phyloP scores from a whole-genome alignment of 2,329 filamentous ascomycete species.

The Bipolaris zeicola region DNA sequence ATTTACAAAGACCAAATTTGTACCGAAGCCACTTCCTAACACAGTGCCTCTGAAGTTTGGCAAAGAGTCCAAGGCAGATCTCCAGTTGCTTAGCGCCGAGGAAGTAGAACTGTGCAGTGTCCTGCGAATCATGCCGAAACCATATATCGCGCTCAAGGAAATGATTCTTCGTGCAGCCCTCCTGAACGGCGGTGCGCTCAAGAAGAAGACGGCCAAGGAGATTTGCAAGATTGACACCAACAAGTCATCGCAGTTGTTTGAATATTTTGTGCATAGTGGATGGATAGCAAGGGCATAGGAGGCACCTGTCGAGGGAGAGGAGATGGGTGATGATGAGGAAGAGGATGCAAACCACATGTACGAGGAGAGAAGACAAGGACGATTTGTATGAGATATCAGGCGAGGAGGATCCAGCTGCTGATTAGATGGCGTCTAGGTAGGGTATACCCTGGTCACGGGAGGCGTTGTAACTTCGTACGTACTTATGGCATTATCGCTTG shows the following conservation, averaged over 20 bases:
- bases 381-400: no score
- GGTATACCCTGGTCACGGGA: slow-evolving; percentile 28
- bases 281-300: slow-evolving; percentile 83
- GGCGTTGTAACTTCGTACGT: slow-evolving; percentile 10
- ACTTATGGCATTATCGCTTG: background rate
- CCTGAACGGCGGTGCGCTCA: slow-evolving; percentile 83
- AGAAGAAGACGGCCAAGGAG: slow-evolving; percentile 92
- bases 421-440: slow-evolving; percentile 16
- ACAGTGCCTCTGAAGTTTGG: slow-evolving; percentile 70
- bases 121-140: slow-evolving; percentile 86
- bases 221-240: slow-evolving; percentile 82
- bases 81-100: slow-evolving; percentile 83
- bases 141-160: slow-evolving; percentile 94
- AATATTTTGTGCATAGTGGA: slow-evolving; percentile 91
- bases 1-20: slow-evolving; percentile 55
- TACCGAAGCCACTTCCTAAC: slow-evolving; percentile 63
- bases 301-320: background rate
- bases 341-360: no score
- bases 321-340: no score
- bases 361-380: no score
- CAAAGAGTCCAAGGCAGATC: slow-evolving; percentile 77
- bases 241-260: slow-evolving; percentile 85
- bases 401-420: background rate
- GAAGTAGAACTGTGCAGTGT: slow-evolving; percentile 86
- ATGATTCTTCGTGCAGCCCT: slow-evolving; percentile 88